Evolutionary conservation across 345 rosid genomes (phyloP).

Genomic region (Populus ilicifolia): DNA sequence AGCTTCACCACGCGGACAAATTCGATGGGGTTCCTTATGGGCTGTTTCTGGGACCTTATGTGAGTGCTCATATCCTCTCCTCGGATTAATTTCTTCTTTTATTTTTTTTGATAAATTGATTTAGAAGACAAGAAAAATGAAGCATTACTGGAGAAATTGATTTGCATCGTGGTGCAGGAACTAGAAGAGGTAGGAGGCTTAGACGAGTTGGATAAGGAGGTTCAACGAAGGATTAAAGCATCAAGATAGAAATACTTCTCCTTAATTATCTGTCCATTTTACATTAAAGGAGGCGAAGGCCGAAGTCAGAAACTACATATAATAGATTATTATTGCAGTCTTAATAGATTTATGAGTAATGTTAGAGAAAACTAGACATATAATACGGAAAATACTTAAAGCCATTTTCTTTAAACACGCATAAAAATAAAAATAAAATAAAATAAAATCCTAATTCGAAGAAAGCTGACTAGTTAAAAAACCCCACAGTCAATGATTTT

Average conservation of each 20-base stretch:
- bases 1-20: conserved; percentile 87
- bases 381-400: too few species aligned
- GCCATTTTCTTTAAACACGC: too few species aligned
- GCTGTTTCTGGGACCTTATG: conserved; percentile 86
- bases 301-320: neutral
- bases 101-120: neutral
- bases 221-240: conserved; percentile 48
- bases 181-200: conserved; percentile 72
- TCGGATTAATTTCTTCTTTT: neutral
- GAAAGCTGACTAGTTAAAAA: too few species aligned
- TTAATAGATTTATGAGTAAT: too few species aligned
- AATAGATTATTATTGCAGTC: too few species aligned
- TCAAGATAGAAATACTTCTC: neutral
- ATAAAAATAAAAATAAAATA: too few species aligned
- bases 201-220: conserved; percentile 75
- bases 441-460: too few species aligned
- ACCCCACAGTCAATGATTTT: too few species aligned
- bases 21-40: conserved; percentile 91
- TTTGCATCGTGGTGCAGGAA: conserved; percentile 42
- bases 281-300: neutral
- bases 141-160: neutral
- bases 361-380: too few species aligned
- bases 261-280: too few species aligned
- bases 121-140: neutral
- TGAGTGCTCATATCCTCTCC: neutral